Conservation (phyloP, 1,284 basidiomycete genomes). For the Malassezia caprae region DNA sequence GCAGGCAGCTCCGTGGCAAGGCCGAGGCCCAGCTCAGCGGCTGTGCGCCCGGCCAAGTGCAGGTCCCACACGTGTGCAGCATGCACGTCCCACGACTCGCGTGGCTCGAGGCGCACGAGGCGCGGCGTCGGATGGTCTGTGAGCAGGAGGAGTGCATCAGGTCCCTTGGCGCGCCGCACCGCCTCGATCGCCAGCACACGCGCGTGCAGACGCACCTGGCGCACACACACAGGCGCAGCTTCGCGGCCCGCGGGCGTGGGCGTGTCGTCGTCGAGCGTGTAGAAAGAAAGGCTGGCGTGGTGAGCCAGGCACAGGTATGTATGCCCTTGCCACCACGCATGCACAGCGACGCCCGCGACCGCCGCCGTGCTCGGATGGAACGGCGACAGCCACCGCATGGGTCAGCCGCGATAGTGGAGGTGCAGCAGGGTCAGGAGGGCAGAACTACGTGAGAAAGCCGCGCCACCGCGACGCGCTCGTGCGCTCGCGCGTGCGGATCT, state of each 20-base stretch:
- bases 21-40: constrained; percentile 10
- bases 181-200: constrained; percentile 10
- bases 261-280: not conserved
- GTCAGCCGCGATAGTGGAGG: not conserved
- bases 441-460: constrained; percentile 7
- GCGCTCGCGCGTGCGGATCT: constrained; percentile 3
- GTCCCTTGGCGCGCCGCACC: not conserved
- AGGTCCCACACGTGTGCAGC: not conserved
- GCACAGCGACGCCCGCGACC: constrained; percentile 2
- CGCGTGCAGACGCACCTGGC: constrained; percentile 4
- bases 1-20: not conserved
- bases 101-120: constrained; percentile 1
- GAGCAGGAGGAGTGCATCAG: constrained; percentile 1
- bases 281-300: not conserved
- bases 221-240: not conserved
- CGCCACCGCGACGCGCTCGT: not conserved
- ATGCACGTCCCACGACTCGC: not conserved
- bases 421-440: not conserved
- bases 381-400: constrained; percentile 16
- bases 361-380: not conserved
- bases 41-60: not conserved
- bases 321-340: constrained; percentile 1
- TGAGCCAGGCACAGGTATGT: constrained; percentile 11
- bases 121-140: constrained; percentile 15
- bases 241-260: not conserved